These are phyloP conservation scores for Hanseniaspora clermontiae DNA, from an alignment of 805 yeast genomes.

Conservation along the genomic window DNA sequence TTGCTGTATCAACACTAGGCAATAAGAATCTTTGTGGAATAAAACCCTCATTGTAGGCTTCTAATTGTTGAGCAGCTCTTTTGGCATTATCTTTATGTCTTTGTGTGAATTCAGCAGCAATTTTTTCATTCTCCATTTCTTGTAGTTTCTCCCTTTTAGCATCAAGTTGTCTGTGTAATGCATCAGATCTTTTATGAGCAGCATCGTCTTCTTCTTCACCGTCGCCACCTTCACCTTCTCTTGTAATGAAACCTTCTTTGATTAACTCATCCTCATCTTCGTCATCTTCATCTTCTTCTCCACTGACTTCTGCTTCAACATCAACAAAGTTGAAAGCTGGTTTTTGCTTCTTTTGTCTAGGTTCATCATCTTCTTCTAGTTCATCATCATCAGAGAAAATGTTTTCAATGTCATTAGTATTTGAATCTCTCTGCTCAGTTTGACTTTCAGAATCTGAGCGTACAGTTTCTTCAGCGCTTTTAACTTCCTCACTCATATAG, in stretches of 20 bases:
- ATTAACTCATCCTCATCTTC: conserved; percentile 84
- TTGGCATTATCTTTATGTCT: conserved; percentile 58
- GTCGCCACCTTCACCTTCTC: conserved; percentile 48
- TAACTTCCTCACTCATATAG: conserved; percentile 3
- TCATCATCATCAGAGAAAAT: conserved; percentile 36
- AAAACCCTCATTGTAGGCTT: conserved; percentile 62
- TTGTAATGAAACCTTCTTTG: conserved; percentile 66
- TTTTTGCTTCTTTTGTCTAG: conserved; percentile 35
- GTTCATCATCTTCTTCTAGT: conserved; percentile 51
- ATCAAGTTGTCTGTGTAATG: conserved; percentile 84
- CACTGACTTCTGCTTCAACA: conserved; percentile 98
- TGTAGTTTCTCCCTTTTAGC: conserved; percentile 73
- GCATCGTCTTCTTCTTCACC: conserved; percentile 45
- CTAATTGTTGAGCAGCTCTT: conserved; percentile 61
- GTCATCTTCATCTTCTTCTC: conserved; percentile 83
- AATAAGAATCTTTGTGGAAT: conserved; percentile 87
- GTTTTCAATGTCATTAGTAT: conserved; percentile 32
- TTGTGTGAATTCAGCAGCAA: conserved; percentile 84
- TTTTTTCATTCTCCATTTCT: conserved; percentile 86
- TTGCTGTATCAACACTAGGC: conserved; percentile 94
- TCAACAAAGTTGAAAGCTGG: conserved; percentile 79
- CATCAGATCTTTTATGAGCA: conserved; percentile 43
- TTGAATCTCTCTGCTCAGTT: conserved; percentile 20
- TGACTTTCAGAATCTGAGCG: conserved; percentile 3
- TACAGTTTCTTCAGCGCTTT: not conserved